Conservation (phyloP, 2,329 filamentous ascomycete species). For the Knoxdaviesia proteae region DNA sequence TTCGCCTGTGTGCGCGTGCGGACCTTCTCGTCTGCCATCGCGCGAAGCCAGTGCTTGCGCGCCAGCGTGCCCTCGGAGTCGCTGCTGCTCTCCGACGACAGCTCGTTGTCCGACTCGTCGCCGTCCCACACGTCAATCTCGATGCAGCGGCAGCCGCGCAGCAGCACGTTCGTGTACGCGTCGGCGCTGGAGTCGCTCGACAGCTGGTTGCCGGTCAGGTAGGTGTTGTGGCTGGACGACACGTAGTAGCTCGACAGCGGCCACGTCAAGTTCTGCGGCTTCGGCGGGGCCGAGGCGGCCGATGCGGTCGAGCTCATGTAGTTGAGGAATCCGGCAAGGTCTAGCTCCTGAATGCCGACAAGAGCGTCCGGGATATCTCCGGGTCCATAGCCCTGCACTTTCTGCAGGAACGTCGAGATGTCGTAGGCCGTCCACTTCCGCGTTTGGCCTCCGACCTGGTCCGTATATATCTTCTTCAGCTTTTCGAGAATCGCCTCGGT, state of each 20-base stretch:
- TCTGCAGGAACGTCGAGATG: slow-evolving; percentile 22
- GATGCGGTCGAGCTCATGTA: slow-evolving; percentile 33
- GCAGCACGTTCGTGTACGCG: slow-evolving; percentile 66
- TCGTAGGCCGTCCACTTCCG: slow-evolving; percentile 22
- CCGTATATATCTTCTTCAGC: slow-evolving; percentile 20
- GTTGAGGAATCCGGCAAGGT: slow-evolving; percentile 26
- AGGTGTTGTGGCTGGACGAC: slow-evolving; percentile 89
- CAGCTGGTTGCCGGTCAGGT: slow-evolving; percentile 74
- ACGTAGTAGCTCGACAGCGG: slow-evolving; percentile 85
- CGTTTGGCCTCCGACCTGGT: neutral
- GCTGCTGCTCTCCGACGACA: slow-evolving; percentile 25
- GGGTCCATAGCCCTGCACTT: slow-evolving; percentile 21
- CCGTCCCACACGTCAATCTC: slow-evolving; percentile 96
- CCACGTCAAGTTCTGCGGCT: slow-evolving; percentile 38
- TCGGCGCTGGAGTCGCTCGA: slow-evolving; percentile 72
- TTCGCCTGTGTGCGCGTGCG: slow-evolving; percentile 39
- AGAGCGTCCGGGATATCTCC: slow-evolving; percentile 7
- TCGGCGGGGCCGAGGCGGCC: slow-evolving; percentile 19
- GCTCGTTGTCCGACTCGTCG: slow-evolving; percentile 48
- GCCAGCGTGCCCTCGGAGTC: slow-evolving; percentile 23
- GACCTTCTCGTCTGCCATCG: slow-evolving; percentile 23
- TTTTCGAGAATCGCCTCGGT: slow-evolving; percentile 18
- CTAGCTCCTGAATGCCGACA: slow-evolving; percentile 13
- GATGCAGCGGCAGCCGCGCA: slow-evolving; percentile 73
- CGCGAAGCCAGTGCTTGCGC: slow-evolving; percentile 5